Evolutionary conservation across 306 rosid species (phyloP), one percentile per base, ranked within the genome.

Genomic region (Rubus idaeus): DNA sequence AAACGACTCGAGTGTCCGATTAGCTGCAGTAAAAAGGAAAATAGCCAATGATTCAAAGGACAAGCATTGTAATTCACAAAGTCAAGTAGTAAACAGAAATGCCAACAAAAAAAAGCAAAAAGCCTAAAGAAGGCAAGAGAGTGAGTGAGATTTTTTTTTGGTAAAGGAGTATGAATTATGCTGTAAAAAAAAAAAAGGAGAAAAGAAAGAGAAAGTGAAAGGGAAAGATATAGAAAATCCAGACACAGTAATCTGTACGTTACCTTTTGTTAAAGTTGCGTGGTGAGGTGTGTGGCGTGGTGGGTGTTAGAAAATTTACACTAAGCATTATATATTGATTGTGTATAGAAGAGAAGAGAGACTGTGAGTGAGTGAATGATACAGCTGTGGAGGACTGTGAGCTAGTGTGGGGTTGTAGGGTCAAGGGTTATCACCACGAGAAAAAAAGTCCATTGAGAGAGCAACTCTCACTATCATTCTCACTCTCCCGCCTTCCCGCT

Each of bases 401-500:
- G 35, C 5, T 3, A 18, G 51, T 55, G 67, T 60, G 86, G 87
- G 74, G 78, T 85, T 86, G 90, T 80, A 79, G 91, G 89, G 95
- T 68, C 89, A 39, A 64, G 70, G 79, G 76, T 85, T 81, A 83
- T 84, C 90, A 74, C 75, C 81, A 83, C 88, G 84, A 86, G 86
- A 88, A 74, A 85, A 85, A 80, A 81, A 35, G 45, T 62, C 68
- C 41, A 62, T 35, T 14, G 68, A 62, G 44, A 35, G 40, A 68
- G 71, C 68, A 0, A 30, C 35, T 30, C 35, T 41, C 46, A 68
- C 20, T 23, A 23, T 23, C 26, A 23, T 23, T 76, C 46, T 82
- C 71, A 56, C 79, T 70, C 70, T 86, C 87, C 83, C 90, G 87
- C 88, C 83, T 83, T 86, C 86, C 74, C 88, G 83, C 90, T 86